Evolutionary conservation across 306 rosid genomes (phyloP), one percentile per base, ranked within the genome.

Genomic region (Medicago ruthenica): DNA sequence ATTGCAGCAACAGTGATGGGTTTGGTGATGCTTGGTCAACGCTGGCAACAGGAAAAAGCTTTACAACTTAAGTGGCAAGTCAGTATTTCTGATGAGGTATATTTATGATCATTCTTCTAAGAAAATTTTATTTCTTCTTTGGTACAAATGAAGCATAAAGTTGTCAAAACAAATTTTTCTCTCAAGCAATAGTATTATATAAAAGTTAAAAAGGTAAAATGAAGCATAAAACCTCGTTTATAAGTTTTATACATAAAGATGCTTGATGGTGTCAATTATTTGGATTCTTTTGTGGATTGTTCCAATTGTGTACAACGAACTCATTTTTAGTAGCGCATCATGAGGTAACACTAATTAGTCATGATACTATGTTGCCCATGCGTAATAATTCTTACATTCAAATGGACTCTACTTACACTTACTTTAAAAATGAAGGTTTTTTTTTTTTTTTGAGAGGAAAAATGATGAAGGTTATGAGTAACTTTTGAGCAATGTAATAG

Each of bases 1-100:
- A 39, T 96, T 69, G 98, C 97, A 44, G 98, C 99, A 75, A 90
- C 99, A 42, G 91, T 96, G 67, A 88, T 92, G 99, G 88, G 88
- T 54, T 80, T 85, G 20, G 88, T 85, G 42, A 83, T 96, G 81
- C 91, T 96, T 73, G 92, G 99, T 71, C 97, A 90, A 71, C 96
- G 83, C 69, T 92, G 99, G 99, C 93, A 87, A 83, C 95, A 86
- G 53, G 98, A 92, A 82, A 85, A 90, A 83, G 88, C 84, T 81
- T 75, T 86, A 81, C 96, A 91, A 54, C 91, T 88, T 22, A 92
- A 89, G 81, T 91, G 91, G 97, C 91, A 87, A 62, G 24, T 82
- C 71, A 85, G 83, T 75, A 68, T 83, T 72, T 85, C 78, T 67
- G 92, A 85, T 16, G 86, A 85, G 88, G 88, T 85, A 76, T 73